Conservation (phyloP, 1,139 yeast genomes). For the Yamadazyma oceani region DNA sequence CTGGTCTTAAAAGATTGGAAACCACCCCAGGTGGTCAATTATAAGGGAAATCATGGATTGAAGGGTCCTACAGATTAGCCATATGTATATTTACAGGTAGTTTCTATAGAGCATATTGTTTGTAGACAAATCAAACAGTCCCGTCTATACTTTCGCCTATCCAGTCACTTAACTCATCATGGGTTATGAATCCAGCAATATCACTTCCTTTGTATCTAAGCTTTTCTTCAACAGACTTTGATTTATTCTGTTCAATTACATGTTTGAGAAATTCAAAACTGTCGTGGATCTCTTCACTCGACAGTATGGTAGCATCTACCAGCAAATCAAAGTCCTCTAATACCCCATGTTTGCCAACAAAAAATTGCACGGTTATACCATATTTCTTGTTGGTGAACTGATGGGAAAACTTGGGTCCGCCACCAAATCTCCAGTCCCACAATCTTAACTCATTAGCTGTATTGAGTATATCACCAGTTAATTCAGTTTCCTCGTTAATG, state of each 20-base stretch:
- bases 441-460: constrained; percentile 44
- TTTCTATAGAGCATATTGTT: too few relatives aligned
- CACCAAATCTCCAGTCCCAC: constrained; percentile 76
- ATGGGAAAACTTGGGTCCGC: constrained; percentile 66
- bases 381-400: constrained; percentile 29
- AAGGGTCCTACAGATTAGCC: constrained; percentile 21
- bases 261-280: constrained; percentile 32
- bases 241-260: constrained; percentile 23
- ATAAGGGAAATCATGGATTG: constrained; percentile 59
- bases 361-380: constrained; percentile 35
- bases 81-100: background rate
- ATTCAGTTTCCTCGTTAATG: constrained; percentile 27
- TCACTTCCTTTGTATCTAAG: constrained; percentile 43
- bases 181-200: constrained; percentile 44
- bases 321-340: constrained; percentile 24
- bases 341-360: constrained; percentile 42
- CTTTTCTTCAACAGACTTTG: constrained; percentile 10
- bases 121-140: constrained; percentile 41
- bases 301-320: constrained; percentile 19
- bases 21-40: constrained; percentile 49
- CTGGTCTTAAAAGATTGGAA: constrained; percentile 48
- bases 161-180: constrained; percentile 49
- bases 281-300: constrained; percentile 18
- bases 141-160: constrained; percentile 50
- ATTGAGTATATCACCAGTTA: constrained; percentile 49